Conservation (phyloP, 2,329 filamentous ascomycete species). For the Teratosphaeria pseudoeucalypti region DNA sequence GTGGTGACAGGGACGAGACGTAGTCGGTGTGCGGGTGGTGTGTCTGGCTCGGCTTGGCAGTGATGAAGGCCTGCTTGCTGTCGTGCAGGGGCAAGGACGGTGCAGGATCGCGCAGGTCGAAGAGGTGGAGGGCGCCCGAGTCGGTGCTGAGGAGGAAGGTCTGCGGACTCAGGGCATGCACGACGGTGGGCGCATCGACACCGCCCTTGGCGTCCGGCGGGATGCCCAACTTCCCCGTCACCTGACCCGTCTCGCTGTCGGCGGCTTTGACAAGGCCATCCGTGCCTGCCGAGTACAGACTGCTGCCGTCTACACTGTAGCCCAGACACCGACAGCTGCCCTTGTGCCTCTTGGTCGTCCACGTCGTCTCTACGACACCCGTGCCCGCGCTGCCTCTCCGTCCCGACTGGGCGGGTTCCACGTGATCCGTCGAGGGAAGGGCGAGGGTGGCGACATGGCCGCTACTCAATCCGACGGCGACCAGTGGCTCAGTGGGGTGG, state of each 20-base stretch:
- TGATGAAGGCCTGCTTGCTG: conserved; percentile 35
- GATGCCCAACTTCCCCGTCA: conserved; percentile 72
- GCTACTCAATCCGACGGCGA: conserved; percentile 74
- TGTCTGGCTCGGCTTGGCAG: conserved; percentile 61
- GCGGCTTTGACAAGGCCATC: conserved; percentile 56
- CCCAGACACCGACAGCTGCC: conserved; percentile 78
- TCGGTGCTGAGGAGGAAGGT: conserved; percentile 83
- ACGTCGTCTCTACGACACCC: conserved; percentile 68
- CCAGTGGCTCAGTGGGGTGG: conserved; percentile 72
- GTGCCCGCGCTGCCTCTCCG: conserved; percentile 48
- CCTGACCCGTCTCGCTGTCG: conserved; percentile 49
- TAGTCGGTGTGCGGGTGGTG: conserved; percentile 87
- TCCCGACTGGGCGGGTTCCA: conserved; percentile 16
- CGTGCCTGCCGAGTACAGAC: conserved; percentile 51
- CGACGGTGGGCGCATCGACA: conserved; percentile 64
- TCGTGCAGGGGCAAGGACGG: conserved; percentile 29
- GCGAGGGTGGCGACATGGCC: conserved; percentile 81
- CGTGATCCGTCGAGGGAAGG: conserved; percentile 46
- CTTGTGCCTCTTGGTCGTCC: conserved; percentile 84
- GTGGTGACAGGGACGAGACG: conserved; percentile 73
- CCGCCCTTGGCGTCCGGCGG: conserved; percentile 38
- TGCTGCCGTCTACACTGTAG: conserved; percentile 67
- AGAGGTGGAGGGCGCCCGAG: conserved; percentile 77
- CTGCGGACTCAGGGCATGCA: conserved; percentile 78
- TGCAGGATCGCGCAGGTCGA: conserved; percentile 59